Base-by-base conservation (phyloP, 495 filamentous ascomycete species). In the Penicillium angulare region DNA sequence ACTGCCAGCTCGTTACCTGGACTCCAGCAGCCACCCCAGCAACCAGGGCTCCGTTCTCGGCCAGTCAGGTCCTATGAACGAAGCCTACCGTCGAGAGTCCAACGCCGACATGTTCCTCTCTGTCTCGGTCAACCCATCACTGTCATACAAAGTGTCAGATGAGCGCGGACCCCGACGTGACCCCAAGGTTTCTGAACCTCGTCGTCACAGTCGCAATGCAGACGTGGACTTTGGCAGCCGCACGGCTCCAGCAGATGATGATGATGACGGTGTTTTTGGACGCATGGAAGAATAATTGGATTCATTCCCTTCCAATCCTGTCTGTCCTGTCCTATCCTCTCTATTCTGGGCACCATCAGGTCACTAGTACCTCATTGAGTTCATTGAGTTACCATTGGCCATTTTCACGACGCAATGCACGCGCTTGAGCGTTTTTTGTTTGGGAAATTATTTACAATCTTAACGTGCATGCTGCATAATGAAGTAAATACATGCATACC, bases 221-320 rank as follows among this genome's bases (percentile, higher is more conserved):
- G 89, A 95, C 43, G 90, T 95, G 49, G 88, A 92, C 31, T 87
- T 85, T 52, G 84, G 89, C 47, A 78, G 76, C 57, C 79, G 75
- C 27, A 75, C 81, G 15, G 79, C 77, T 7, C 81, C 84, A 22
- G 84, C 81, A 55, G 89, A 95, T 61, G 92, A 97, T 56, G 92
- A 96, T 41, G 92, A 97, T 45, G 93, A 96, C 52, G 92, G 90
- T 50, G 80, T 98, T 43, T 98, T 98, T 76, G 93, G 93, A 18
- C 83, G 81, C 50, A 97, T 97, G 92, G 93, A 98, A 64, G 90
- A 93, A 69, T 96, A 79, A 62, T 50, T 17, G 31, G 15, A 4
- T 20, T 35, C 13, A 40, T 24, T 47, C 27, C 5, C 24, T 46
- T 42, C 27, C 31, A 31, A n/a, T 3, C 22, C 24, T 49, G 41